phyloP scores from a whole-genome alignment of 352 stramenopile genomes.

The Thraustotheca clavata region DNA sequence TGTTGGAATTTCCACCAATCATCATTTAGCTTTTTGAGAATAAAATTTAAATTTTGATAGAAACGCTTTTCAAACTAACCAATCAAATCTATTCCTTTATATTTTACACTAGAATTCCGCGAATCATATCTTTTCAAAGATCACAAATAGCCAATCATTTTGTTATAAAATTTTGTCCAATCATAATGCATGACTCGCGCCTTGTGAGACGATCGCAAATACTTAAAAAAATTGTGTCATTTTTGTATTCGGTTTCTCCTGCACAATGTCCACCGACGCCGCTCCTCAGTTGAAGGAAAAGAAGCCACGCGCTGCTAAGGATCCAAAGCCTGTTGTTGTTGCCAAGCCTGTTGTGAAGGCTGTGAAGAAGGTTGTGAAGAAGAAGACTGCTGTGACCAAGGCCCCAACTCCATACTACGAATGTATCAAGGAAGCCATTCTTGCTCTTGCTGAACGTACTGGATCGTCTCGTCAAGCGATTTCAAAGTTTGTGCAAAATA shows the following conservation, averaged over 20 bases:
- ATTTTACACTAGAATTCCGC: slow-evolving; percentile 16
- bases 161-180: background rate
- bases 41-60: background rate
- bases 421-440: slow-evolving; percentile 90
- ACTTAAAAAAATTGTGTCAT: slow-evolving; percentile 14
- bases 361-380: slow-evolving; percentile 24
- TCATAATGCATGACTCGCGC: background rate
- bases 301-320: slow-evolving; percentile 20
- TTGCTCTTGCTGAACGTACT: slow-evolving; percentile 85
- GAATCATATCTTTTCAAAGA: slow-evolving; percentile 5
- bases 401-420: slow-evolving; percentile 78
- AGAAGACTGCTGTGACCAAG: slow-evolving; percentile 40
- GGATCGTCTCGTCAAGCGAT: slow-evolving; percentile 90
- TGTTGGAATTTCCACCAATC: slow-evolving; percentile 9
- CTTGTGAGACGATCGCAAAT: slow-evolving; percentile 4
- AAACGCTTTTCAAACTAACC: slow-evolving; percentile 17
- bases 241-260: slow-evolving; percentile 16
- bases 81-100: background rate
- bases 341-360: slow-evolving; percentile 12
- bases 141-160: slow-evolving; percentile 6
- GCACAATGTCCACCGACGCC: slow-evolving; percentile 12
- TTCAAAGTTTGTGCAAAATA: slow-evolving; percentile 88
- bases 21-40: background rate
- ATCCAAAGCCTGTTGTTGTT: slow-evolving; percentile 5
- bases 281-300: slow-evolving; percentile 10